Evolutionary conservation across 192 early-diverging fungal genomes (phyloP), one percentile per base, ranked within the genome.

Genomic region (Pilaira anomala): DNA sequence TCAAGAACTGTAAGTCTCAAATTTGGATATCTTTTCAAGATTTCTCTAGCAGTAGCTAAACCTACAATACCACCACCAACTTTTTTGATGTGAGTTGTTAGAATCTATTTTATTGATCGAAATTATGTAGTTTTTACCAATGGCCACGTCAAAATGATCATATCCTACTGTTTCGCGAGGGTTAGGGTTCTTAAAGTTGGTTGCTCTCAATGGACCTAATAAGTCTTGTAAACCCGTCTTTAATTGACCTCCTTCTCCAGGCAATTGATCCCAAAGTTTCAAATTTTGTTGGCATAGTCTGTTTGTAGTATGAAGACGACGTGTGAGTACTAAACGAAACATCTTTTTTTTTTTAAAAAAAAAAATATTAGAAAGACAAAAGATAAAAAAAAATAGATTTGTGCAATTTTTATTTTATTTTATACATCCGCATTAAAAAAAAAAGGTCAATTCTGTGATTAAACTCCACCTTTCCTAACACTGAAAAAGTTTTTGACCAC

Each of bases 401-500:
- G 14, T 1, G 45, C 2, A 2, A 19, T 18, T 46, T 46, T 19
- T 19, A 5, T 46, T 7, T 7, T 7, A 5, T 30, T 42, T 25
- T 60, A 12, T 60, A 30, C 19, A 25, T 30, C 28, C 18, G 14
- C 41, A 46, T 48, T n/a, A 24, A 48, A 9, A 36, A 9, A 36
- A n/a, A n/a, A n/a, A n/a, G n/a, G n/a, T n/a, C n/a, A n/a, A n/a
- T n/a, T n/a, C n/a, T 36, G 11, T 36, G 1, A 36, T 76, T 75
- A 83, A 28, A 83, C 81, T 33, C 73, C 72, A 12, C 78, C 77
- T 2, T 74, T 70, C 62, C 84, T 87, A 62, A 79, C 78, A 24
- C 81, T 85, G 76, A 99, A 99, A 85, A 99, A 93, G 25, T 84
- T 87, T 72, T 87, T 87, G 62, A 99, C 90, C 25, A 93, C 88